Base-by-base conservation (phyloP, 306 rosid genomes). In the Vigna radiata region DNA sequence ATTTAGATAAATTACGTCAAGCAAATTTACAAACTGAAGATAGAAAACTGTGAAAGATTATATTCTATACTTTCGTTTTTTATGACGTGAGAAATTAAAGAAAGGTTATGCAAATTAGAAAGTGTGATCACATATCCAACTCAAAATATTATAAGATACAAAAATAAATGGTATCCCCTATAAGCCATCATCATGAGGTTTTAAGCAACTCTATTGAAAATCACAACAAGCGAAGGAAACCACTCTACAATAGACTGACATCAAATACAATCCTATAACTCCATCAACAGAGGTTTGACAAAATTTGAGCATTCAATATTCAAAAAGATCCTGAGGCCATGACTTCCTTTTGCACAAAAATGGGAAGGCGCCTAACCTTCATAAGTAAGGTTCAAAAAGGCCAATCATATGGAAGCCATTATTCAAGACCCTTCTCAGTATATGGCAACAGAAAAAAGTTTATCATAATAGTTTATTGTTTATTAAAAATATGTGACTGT, bases 1-100 rank as follows among this genome's bases (percentile, higher is more conserved):
- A 66, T 33, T 63, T 18, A 70, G 77, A 79, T 59, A 54, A 43
- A 59, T 25, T 73, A 73, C 8, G 5, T 65, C 29, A 66, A 41
- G 53, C 43, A 73, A 72, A 54, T 14, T 55, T 72, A 55, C 33
- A 15, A 37, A 55, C 37, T 41, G 2, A 41, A 41, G 19, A 52
- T 11, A 52, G 53, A 70, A 48, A 11, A 55, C 16, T 25, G 11
- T 16, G 16, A 48, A 47, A 68, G 23, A 23, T 5, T 7, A 68
- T 11, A 23, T 46, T 25, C n/a, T 46, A 68, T 15, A 46, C 56
- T 43, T 67, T 17, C 49, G 33, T n/a, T 2, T 23, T 21, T 15
- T 68, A 25, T 14, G 23, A 2, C 73, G 48, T 15, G 44, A 46
- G 25, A 68, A 68, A 68, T 15, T 68, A 4, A 39, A 39, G 23